Evolutionary conservation across 441 rosid genomes (phyloP).

Genomic region (Viola pubescens): DNA sequence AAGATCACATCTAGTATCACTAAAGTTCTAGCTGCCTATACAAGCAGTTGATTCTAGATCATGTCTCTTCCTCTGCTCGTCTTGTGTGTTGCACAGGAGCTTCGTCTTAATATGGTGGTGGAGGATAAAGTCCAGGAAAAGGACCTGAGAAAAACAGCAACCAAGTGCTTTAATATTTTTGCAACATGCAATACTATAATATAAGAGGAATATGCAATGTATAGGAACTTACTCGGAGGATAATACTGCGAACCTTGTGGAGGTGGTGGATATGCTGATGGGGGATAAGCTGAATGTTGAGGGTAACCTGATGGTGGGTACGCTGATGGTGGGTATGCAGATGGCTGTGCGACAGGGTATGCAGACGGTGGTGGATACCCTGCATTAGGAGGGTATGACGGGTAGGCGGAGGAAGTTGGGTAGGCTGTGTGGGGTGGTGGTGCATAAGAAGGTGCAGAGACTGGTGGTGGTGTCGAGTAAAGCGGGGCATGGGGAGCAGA

Average conservation of each 20-base stretch:
- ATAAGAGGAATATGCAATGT: neutral
- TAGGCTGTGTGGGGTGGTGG: slow-evolving; percentile 36
- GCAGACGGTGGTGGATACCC: neutral
- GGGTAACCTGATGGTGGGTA: slow-evolving; percentile 24
- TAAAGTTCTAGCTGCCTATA: neutral
- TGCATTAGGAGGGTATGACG: too few species aligned
- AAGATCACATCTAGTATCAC: too few species aligned
- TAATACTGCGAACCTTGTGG: slow-evolving; percentile 32
- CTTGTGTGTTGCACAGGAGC: neutral
- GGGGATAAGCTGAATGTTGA: slow-evolving; percentile 21
- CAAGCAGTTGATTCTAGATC: slow-evolving; percentile 3
- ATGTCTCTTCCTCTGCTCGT: slow-evolving; percentile 4
- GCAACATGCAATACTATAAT: neutral
- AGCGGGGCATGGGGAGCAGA: slow-evolving; percentile 27
- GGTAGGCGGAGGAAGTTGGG: neutral
- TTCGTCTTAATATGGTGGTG: slow-evolving; percentile 43
- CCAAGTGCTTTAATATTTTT: slow-evolving; percentile 7
- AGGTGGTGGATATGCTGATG: slow-evolving; percentile 38
- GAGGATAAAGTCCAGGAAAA: slow-evolving; percentile 55
- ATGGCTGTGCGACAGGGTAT: slow-evolving; percentile 6
- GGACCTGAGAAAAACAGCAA: slow-evolving; percentile 30
- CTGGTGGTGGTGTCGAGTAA: slow-evolving; percentile 31
- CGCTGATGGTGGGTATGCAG: slow-evolving; percentile 23
- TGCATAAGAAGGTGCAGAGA: slow-evolving; percentile 32
- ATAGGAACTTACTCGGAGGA: slow-evolving; percentile 27